Percentiles rank a stretch among this genome's conserved stretches.
Conservation (phyloP, 768 basidiomycete species). For the Xanthoconium purpureum region DNA sequence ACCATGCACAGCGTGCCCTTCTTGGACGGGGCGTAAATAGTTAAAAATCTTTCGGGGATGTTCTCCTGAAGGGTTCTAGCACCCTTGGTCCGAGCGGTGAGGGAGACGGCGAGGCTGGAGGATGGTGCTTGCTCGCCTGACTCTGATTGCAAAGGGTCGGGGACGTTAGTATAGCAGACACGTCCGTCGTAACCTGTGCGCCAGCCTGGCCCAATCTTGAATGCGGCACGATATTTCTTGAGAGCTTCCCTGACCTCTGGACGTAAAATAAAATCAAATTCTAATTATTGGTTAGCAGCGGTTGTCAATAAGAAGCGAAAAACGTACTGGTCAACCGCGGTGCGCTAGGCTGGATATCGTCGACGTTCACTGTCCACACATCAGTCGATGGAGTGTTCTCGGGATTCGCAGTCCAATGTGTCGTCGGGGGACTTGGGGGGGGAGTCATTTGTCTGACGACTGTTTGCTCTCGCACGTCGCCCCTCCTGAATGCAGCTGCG, state of each 20-base stretch:
- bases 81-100: background rate
- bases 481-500: background rate
- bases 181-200: background rate
- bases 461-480: background rate
- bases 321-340: background rate
- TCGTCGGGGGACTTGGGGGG: background rate
- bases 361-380: background rate
- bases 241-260: background rate
- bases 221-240: background rate
- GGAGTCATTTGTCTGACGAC: background rate
- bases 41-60: background rate
- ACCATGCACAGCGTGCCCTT: background rate
- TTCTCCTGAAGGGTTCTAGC: background rate
- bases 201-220: background rate
- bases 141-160: background rate
- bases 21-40: background rate
- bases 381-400: too few relatives aligned
- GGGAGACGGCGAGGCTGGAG: background rate
- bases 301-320: background rate
- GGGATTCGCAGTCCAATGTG: background rate
- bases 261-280: background rate
- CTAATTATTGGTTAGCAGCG: background rate
- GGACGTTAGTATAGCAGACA: background rate
- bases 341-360: background rate
- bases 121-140: background rate